Evolutionary conservation across 495 filamentous ascomycete species (phyloP).

Genomic region (Cetradonia linearis): DNA sequence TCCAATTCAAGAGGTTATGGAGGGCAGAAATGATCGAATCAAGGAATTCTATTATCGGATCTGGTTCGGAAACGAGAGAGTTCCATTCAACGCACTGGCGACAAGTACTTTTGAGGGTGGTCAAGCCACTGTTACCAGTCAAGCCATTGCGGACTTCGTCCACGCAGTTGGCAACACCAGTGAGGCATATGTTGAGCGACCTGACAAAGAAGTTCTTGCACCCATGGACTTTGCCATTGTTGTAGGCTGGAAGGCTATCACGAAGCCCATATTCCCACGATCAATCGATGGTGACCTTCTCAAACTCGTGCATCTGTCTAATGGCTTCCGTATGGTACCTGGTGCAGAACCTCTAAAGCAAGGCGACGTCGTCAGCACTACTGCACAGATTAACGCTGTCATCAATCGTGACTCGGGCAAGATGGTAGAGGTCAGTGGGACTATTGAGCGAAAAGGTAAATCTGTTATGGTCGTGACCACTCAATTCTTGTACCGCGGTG

Average conservation of each 20-base stretch:
- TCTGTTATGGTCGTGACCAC: constrained; percentile 98
- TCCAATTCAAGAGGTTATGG: constrained; percentile 91
- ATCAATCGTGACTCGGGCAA: constrained; percentile 98
- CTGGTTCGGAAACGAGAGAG: constrained; percentile 83
- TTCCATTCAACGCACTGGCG: constrained; percentile 74
- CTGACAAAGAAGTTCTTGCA: constrained; percentile 86
- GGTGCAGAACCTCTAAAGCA: constrained; percentile 91
- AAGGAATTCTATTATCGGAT: constrained; percentile 96
- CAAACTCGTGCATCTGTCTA: constrained; percentile 90
- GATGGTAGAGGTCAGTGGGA: constrained; percentile 98
- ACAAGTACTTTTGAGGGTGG: constrained; percentile 85
- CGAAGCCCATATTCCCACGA: constrained; percentile 93
- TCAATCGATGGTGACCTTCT: constrained; percentile 90
- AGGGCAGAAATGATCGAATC: constrained; percentile 86
- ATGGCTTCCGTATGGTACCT: constrained; percentile 95
- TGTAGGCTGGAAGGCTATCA: constrained; percentile 97
- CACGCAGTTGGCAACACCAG: constrained; percentile 97
- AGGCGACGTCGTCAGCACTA: constrained; percentile 84
- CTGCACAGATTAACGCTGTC: constrained; percentile 91
- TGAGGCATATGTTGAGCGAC: constrained; percentile 95
- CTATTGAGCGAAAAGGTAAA: constrained; percentile 73
- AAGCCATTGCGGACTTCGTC: constrained; percentile 95
- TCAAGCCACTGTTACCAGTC: constrained; percentile 68
- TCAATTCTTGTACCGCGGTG: constrained; percentile 92
- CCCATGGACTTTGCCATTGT: constrained; percentile 99